phyloP scores from a whole-genome alignment of 768 basidiomycete species.

The Lentinula lateritia region DNA sequence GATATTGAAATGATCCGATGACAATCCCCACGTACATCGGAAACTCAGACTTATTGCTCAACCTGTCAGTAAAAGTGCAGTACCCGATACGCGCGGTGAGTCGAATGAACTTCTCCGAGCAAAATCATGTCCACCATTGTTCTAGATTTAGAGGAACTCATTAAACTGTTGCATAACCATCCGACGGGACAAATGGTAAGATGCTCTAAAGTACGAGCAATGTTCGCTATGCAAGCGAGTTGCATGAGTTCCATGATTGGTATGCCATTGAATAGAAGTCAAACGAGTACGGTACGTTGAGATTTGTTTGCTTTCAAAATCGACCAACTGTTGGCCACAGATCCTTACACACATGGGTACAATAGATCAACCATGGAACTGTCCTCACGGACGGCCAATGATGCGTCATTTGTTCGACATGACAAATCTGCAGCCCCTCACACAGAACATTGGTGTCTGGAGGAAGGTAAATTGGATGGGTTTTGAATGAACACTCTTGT shows the following conservation, averaged over 20 bases:
- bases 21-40: constrained; percentile 19
- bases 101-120: background rate
- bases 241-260: constrained; percentile 97
- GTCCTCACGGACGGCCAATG: constrained; percentile 82
- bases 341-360: constrained; percentile 78
- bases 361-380: constrained; percentile 85
- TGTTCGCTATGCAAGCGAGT: constrained; percentile 97
- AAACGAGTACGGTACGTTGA: constrained; percentile 65
- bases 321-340: constrained; percentile 25
- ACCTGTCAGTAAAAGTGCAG: constrained; percentile 87
- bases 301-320: background rate
- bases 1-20: constrained; percentile 13
- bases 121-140: constrained; percentile 5
- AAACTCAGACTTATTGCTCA: constrained; percentile 70
- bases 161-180: constrained; percentile 77
- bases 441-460: background rate
- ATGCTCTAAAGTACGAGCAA: constrained; percentile 86
- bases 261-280: constrained; percentile 64
- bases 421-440: background rate
- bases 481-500: background rate
- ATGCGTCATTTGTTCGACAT: constrained; percentile 73
- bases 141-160: constrained; percentile 87
- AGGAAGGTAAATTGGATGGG: background rate
- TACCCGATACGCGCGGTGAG: constrained; percentile 83
- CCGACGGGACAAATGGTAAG: constrained; percentile 81